A percentile compares a stretch with the other conserved stretches of the same genome.
These are phyloP conservation scores for Xanthoparmelia taractica DNA, from an alignment of 495 filamentous ascomycete species.

Conservation along the genomic window DNA sequence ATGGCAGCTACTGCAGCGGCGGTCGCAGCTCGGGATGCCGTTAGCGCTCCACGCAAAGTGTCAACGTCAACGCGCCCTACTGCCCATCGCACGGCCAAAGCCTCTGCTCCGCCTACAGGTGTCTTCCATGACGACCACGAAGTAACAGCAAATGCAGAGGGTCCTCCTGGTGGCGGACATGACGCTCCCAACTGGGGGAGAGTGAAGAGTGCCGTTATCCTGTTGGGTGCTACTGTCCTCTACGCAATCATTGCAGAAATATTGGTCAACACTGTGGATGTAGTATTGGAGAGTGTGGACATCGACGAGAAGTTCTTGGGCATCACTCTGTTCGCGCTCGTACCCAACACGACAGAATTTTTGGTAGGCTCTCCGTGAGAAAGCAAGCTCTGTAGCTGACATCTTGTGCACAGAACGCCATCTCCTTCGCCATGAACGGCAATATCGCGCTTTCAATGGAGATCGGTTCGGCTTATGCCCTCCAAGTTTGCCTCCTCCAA, in stretches of 20 bases:
- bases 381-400: conserved; percentile 29
- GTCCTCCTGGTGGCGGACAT: conserved; percentile 62
- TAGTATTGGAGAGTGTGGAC: conserved; percentile 78
- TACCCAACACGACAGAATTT: conserved; percentile 98
- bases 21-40: conserved; percentile 75
- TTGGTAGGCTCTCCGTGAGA: conserved; percentile 50
- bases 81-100: conserved; percentile 29
- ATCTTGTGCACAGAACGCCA: conserved; percentile 65
- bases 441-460: conserved; percentile 99
- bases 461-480: conserved; percentile 92
- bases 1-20: conserved; percentile 87
- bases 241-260: conserved; percentile 98
- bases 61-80: conserved; percentile 32
- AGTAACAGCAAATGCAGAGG: conserved; percentile 34
- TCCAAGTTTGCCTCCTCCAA: conserved; percentile 96
- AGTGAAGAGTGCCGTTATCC: conserved; percentile 77
- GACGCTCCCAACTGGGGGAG: conserved; percentile 98
- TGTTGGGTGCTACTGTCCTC: conserved; percentile 81
- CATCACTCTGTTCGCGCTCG: conserved; percentile 92
- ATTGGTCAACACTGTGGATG: conserved; percentile 90
- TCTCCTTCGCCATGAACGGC: conserved; percentile 99
- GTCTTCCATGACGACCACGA: conserved; percentile 36
- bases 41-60: conserved; percentile 43
- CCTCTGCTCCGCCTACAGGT: conserved; percentile 29
- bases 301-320: conserved; percentile 98